A percentile compares a stretch with the other conserved stretches of the same genome.
Evolutionary conservation across 306 rosid species (phyloP).

Genomic region (Ceratonia siliqua): DNA sequence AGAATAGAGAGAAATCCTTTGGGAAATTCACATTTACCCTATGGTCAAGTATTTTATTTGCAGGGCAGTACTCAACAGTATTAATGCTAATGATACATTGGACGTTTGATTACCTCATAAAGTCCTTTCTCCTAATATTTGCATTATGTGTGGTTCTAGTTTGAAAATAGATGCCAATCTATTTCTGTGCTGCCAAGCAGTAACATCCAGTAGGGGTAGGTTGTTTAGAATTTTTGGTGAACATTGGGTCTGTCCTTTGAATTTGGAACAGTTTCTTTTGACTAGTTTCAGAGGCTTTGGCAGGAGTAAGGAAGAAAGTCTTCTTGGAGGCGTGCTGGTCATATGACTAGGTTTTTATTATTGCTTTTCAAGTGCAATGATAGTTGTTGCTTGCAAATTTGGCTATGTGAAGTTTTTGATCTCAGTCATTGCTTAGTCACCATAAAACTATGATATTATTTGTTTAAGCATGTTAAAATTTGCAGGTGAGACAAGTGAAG

Average conservation of each 20-base stretch:
- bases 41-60: background rate
- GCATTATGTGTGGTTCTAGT: background rate
- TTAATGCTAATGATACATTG: background rate
- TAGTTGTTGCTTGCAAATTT: background rate
- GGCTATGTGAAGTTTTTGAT: conserved; percentile 1
- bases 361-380: conserved; percentile 1
- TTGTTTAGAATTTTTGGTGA: background rate
- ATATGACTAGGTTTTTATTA: background rate
- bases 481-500: conserved; percentile 57
- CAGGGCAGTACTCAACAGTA: background rate
- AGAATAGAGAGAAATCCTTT: background rate
- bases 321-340: background rate
- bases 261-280: conserved; percentile 24
- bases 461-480: conserved; percentile 28
- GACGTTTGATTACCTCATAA: background rate
- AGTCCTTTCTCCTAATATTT: background rate
- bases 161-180: background rate
- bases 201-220: background rate
- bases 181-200: background rate
- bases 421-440: conserved; percentile 14
- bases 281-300: conserved; percentile 17
- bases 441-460: conserved; percentile 10
- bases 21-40: background rate
- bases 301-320: background rate
- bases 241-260: background rate